Evolutionary conservation across 352 stramenopile species (phyloP).

Genomic region (Phytophthora brassicae): DNA sequence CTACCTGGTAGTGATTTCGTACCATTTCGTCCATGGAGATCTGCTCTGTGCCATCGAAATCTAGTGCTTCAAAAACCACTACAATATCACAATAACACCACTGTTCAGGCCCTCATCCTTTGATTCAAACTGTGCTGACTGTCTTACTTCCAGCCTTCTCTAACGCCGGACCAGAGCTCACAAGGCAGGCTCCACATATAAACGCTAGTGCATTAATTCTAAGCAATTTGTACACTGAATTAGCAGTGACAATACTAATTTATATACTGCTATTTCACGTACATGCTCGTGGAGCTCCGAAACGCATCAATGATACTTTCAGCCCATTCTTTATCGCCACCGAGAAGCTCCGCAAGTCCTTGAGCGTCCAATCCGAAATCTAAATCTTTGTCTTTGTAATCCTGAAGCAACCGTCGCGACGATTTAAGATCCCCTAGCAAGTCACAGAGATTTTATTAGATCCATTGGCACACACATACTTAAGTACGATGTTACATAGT

Average conservation of each 20-base stretch:
- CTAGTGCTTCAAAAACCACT: constrained; percentile 79
- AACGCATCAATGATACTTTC: constrained; percentile 62
- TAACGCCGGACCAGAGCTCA: constrained; percentile 44
- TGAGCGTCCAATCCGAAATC: constrained; percentile 65
- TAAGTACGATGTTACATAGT: too few species aligned
- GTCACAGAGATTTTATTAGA: too few species aligned
- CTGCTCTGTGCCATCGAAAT: constrained; percentile 70
- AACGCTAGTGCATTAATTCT: constrained; percentile 79
- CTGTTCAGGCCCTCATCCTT: background rate
- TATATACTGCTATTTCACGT: constrained; percentile 18
- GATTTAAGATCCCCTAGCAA: constrained; percentile 57
- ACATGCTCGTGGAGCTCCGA: constrained; percentile 65
- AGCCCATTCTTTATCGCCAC: constrained; percentile 57
- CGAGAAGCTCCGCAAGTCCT: constrained; percentile 45
- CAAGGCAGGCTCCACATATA: constrained; percentile 57
- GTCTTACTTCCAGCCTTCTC: constrained; percentile 58
- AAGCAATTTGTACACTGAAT: background rate
- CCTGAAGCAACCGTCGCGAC: constrained; percentile 46
- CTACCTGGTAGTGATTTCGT: too few species aligned
- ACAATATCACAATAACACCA: background rate
- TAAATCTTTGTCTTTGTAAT: too few species aligned
- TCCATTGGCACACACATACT: too few species aligned
- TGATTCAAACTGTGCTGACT: background rate
- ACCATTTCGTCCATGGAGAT: constrained; percentile 85
- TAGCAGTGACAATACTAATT: too few species aligned